Base-by-base conservation (phyloP, 805 yeast genomes). In the Maudiozyma pseudohumilis region DNA sequence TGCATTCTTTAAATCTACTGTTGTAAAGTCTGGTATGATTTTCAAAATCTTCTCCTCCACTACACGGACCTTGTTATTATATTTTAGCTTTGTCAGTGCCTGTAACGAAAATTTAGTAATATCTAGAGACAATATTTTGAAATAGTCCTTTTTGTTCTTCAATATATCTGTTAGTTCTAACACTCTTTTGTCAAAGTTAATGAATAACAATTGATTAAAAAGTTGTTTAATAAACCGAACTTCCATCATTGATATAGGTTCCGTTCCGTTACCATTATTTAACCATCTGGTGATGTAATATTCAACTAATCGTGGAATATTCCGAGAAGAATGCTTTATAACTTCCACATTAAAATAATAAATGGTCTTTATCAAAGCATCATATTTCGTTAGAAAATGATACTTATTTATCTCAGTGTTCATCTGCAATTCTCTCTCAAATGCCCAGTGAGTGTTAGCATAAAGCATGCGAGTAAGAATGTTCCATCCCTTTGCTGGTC, bases 261-360 rank as follows among this genome's bases (percentile, higher is more conserved):
- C 46, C 1, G 22, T 36, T 2, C 10, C 4, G 5, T 22, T 16
- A 1, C 34, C 13, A 6, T 27, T 37, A 11, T 22, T 38, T 6
- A 59, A 25, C 64, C 69, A 64, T 32, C 56, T 54, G 7, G 43
- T 46, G 8, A 52, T 40, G 37, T 61, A 64, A n/a, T 49, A 41
- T 9, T 50, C 45, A 1, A 60, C 36, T 15, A 66, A 56, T 32
- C 56, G 54, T 1, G 41, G 42, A 10, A 66, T 42, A 35, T 64
- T 63, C 3, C 36, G 18, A 10, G 55, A 52, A 4, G 60, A 50
- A 30, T 55, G 57, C 10, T 57, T 43, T 20, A 49, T 56, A 46
- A 57, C 51, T 40, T 65, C 69, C 10, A 54, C 33, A 12, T 59
- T 50, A 7, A 66, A 43, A 21, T 53, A 56, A 42, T 59, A 65